phyloP scores from a whole-genome alignment of 2,329 filamentous ascomycete species.

The Xylariales sp. region DNA sequence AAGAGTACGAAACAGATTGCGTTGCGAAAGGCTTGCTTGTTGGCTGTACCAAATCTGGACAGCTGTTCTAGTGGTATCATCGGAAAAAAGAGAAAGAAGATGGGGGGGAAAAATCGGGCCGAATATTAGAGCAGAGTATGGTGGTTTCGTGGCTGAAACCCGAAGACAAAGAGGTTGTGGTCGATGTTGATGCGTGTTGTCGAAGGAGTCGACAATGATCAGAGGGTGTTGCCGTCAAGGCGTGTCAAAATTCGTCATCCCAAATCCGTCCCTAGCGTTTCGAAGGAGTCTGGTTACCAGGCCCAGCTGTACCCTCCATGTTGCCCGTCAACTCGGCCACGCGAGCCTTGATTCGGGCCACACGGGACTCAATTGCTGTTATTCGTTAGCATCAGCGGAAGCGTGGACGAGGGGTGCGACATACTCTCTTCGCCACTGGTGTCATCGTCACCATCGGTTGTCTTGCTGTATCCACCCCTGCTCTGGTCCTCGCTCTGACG shows the following conservation, averaged over 20 bases:
- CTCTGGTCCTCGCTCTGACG: slow-evolving; percentile 62
- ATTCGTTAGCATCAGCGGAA: slow-evolving; percentile 20
- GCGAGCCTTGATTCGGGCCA: slow-evolving; percentile 94
- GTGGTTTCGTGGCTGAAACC: no score
- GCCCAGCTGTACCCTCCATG: slow-evolving; percentile 53
- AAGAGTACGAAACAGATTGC: slow-evolving; percentile 11
- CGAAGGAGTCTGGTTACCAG: slow-evolving; percentile 30
- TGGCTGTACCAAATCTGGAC: neutral
- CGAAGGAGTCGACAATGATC: neutral
- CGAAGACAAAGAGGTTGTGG: neutral
- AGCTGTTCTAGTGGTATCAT: slow-evolving; percentile 31
- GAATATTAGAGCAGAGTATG: neutral
- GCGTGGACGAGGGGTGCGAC: no score
- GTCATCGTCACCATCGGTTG: slow-evolving; percentile 69
- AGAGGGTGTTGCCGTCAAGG: neutral
- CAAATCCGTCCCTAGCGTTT: slow-evolving; percentile 28
- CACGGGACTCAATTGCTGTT: slow-evolving; percentile 90
- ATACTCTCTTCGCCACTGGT: slow-evolving; percentile 76
- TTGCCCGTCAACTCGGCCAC: slow-evolving; percentile 90
- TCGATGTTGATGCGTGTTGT: neutral
- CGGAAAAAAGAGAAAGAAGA: slow-evolving; percentile 14
- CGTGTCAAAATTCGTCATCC: slow-evolving; percentile 17
- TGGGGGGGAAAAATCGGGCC: neutral
- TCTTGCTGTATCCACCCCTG: slow-evolving; percentile 51
- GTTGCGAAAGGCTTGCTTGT: slow-evolving; percentile 10